Conservation (phyloP, 2,329 filamentous ascomycete species). For the Chrysosporium queenslandicum region DNA sequence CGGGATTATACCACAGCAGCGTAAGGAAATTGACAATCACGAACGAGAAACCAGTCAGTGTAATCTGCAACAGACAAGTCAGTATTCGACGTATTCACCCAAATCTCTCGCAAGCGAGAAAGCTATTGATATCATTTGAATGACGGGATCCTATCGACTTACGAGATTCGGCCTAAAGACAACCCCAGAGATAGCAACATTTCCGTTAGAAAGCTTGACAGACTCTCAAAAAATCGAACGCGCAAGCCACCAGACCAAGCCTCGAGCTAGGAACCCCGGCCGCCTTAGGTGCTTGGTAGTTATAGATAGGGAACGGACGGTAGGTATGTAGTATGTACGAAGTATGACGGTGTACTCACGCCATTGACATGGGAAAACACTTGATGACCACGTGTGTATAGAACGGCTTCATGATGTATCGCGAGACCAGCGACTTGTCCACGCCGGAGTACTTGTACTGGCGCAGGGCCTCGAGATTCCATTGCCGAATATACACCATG, state of each 20-base stretch:
- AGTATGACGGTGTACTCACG: conserved; percentile 44
- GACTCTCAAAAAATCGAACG: neutral
- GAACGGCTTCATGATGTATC: conserved; percentile 94
- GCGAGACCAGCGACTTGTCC: conserved; percentile 80
- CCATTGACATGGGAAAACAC: conserved; percentile 92
- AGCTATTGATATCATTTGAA: neutral
- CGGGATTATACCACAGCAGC: conserved; percentile 92
- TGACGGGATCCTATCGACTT: conserved; percentile 7
- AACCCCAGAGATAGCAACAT: neutral
- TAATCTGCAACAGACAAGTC: conserved; percentile 50
- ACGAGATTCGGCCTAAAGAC: conserved; percentile 47
- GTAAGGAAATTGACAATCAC: conserved; percentile 83
- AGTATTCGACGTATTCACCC: neutral
- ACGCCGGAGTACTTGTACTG: conserved; percentile 93
- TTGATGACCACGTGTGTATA: conserved; percentile 92
- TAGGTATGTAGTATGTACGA: too few species aligned
- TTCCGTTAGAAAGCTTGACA: neutral
- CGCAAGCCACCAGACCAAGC: neutral
- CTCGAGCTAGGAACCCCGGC: neutral
- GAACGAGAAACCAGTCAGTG: conserved; percentile 80
- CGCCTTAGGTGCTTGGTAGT: neutral
- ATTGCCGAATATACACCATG: conserved; percentile 97
- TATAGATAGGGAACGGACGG: neutral
- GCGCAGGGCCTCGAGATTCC: conserved; percentile 75
- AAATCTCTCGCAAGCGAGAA: neutral